A percentile compares a stretch with the other conserved stretches of the same genome.
phyloP scores from a whole-genome alignment of 305 asterid species.

The Fraxinus sp. region DNA sequence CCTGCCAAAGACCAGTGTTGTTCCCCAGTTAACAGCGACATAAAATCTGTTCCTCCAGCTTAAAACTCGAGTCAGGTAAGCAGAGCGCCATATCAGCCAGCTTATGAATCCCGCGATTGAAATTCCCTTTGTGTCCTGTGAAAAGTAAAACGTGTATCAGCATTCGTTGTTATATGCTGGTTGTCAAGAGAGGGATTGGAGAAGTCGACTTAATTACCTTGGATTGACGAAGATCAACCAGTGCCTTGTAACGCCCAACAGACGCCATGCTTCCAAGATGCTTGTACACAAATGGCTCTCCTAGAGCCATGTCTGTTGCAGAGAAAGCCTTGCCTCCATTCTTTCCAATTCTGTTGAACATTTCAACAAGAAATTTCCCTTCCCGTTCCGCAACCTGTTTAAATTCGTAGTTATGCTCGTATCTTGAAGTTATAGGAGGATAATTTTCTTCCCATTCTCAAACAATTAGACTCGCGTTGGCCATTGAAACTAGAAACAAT shows the following conservation, averaged over 20 bases:
- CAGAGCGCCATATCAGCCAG: constrained; percentile 89
- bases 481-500: too few species aligned
- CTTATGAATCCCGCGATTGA: constrained; percentile 71
- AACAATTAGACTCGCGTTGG: neutral
- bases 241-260: constrained; percentile 72
- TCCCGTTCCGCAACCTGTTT: constrained; percentile 80
- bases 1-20: constrained; percentile 82
- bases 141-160: neutral
- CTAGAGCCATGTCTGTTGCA: constrained; percentile 53
- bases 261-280: constrained; percentile 69
- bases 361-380: constrained; percentile 75
- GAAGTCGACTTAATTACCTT: constrained; percentile 37
- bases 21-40: constrained; percentile 85
- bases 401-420: constrained; percentile 29
- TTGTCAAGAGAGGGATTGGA: neutral
- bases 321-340: constrained; percentile 62
- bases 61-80: constrained; percentile 74
- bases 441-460: neutral
- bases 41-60: constrained; percentile 96
- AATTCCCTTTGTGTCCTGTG: constrained; percentile 67
- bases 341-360: constrained; percentile 52
- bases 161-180: neutral
- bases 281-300: constrained; percentile 64
- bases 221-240: constrained; percentile 78
- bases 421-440: neutral